A percentile compares a stretch with the other conserved stretches of the same genome.
Evolutionary conservation across 805 yeast species (phyloP).

Genomic region (Myxozyma sirexii): DNA sequence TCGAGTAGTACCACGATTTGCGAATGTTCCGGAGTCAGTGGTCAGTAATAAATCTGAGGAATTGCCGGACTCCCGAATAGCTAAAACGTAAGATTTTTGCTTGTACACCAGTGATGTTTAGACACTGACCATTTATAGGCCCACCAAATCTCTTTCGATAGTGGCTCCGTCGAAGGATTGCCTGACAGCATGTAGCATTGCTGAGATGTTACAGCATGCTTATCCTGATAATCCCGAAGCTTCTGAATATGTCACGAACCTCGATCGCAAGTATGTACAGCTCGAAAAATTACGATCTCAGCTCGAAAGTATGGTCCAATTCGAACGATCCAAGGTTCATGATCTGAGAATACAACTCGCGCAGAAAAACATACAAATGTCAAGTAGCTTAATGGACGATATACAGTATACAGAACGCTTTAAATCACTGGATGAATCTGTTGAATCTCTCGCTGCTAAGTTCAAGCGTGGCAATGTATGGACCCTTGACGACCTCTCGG

Average conservation of each 20-base stretch:
- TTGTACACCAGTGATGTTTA: too few relatives aligned
- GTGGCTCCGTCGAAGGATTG: neutral
- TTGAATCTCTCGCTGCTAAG: neutral
- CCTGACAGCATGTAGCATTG: neutral
- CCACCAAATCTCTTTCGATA: too few relatives aligned
- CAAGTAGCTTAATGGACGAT: neutral
- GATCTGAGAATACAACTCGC: neutral
- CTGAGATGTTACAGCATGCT: neutral
- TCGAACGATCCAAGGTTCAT: neutral
- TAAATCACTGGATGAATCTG: neutral
- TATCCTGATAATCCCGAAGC: neutral
- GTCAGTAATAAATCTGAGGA: too few relatives aligned
- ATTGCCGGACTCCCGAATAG: too few relatives aligned
- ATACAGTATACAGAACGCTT: slow-evolving; percentile 2
- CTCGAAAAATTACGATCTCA: neutral
- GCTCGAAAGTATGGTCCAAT: neutral
- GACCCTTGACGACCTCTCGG: neutral
- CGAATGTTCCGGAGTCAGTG: too few relatives aligned
- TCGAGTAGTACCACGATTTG: too few relatives aligned
- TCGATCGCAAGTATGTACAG: neutral
- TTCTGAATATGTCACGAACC: neutral
- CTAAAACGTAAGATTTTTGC: too few relatives aligned
- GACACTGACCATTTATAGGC: too few relatives aligned
- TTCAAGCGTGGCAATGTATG: neutral
- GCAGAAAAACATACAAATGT: neutral